phyloP scores from a whole-genome alignment of 257 asterid species.

The Penstemon newberryi region DNA sequence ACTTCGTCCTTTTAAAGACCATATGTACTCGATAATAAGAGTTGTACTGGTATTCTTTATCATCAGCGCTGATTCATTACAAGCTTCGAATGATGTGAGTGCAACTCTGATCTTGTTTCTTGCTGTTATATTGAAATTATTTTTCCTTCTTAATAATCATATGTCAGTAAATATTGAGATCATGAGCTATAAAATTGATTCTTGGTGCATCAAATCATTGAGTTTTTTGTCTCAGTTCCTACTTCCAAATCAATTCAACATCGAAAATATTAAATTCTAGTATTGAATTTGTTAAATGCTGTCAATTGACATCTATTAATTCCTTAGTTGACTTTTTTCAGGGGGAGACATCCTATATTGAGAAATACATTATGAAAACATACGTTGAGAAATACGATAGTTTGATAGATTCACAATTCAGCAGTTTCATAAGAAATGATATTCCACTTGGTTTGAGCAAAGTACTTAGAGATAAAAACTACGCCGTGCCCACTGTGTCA shows the following conservation, averaged over 20 bases:
- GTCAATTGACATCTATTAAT: conserved; percentile 10
- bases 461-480: conserved; percentile 33
- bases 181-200: neutral
- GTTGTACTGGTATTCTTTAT: conserved; percentile 28
- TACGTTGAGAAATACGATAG: conserved; percentile 50
- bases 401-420: conserved; percentile 47
- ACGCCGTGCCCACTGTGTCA: conserved; percentile 27
- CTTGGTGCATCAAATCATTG: neutral
- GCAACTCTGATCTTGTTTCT: conserved; percentile 1
- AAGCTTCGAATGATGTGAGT: conserved; percentile 39
- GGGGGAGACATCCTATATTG: conserved; percentile 36
- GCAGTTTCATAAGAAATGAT: conserved; percentile 40
- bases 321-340: conserved; percentile 27
- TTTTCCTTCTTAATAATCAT: neutral
- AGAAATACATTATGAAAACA: conserved; percentile 42
- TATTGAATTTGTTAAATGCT: neutral
- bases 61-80: conserved; percentile 15
- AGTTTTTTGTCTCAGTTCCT: neutral
- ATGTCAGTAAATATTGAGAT: neutral
- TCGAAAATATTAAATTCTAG: conserved; percentile 10
- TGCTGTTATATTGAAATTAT: neutral
- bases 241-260: neutral
- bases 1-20: conserved; percentile 23
- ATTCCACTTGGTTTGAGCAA: conserved; percentile 42
- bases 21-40: conserved; percentile 7